Evolutionary conservation across 225 moss, liverwort and hornwort species (phyloP).

Genomic region (Straminergon stramineum): DNA sequence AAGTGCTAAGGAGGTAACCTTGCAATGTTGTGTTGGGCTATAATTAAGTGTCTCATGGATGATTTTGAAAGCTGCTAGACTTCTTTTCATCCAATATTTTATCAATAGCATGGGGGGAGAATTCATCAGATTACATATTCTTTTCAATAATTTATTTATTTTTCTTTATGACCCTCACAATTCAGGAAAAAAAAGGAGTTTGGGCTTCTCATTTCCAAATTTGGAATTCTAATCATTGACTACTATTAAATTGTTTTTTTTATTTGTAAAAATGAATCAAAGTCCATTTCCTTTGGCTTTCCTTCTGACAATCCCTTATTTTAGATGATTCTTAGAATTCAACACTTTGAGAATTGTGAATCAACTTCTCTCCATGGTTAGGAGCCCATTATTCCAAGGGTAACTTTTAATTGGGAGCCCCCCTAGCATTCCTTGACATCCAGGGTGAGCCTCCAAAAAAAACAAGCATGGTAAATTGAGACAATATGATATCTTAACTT

Average conservation of each 20-base stretch:
- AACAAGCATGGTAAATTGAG: neutral
- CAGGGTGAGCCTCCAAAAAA: rapidly evolving
- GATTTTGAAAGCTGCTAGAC: rapidly evolving
- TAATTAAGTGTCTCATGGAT: neutral
- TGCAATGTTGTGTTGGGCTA: rapidly evolving
- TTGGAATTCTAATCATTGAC: neutral
- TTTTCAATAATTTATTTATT: neutral
- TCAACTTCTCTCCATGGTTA: rapidly evolving
- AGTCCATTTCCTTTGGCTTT: neutral
- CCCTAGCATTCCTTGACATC: neutral
- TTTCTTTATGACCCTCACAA: neutral
- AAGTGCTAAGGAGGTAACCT: no score
- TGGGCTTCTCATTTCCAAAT: neutral
- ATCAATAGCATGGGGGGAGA: neutral
- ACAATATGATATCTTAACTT: neutral
- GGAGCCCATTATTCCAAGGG: rapidly evolving
- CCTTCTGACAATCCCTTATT: neutral
- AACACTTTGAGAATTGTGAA: rapidly evolving
- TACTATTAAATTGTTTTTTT: neutral
- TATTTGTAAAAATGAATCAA: neutral
- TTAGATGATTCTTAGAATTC: neutral
- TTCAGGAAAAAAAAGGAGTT: rapidly evolving
- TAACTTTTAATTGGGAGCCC: neutral
- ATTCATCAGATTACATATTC: neutral
- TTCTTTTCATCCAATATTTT: neutral